Evolutionary conservation across 1,284 basidiomycete genomes (phyloP), one percentile per base, ranked within the genome.

Genomic region (Ustilago loliicola): DNA sequence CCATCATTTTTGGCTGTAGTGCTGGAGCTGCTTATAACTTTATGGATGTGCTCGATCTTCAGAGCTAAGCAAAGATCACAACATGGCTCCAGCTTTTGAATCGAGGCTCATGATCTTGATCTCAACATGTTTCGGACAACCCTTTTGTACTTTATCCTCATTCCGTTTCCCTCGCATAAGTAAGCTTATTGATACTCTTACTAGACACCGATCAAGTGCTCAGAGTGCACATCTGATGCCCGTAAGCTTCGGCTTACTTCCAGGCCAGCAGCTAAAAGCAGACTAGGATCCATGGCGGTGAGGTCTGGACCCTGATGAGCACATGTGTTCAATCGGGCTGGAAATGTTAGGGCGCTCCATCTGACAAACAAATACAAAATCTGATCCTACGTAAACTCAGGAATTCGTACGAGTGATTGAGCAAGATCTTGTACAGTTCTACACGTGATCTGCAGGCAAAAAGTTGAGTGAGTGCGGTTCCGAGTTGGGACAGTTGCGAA

Each of bases 1-100:
- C 48, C 60, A 72, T 45, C 47, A n/a, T 29, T 11, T 38, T 25
- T 32, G 21, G 42, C 29, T 29, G 54, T 55, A 45, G 40, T 27
- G 30, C 56, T 45, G 47, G 34, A 56, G 67, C 61, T 32, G 50
- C 29, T 45, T n/a, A n/a, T 45, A 17, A 45, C n/a, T 8, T n/a
- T 45, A 6, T 45, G 42, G 10, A 1, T 45, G 42, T 45, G 42
- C 21, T 45, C 21, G 42, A 21, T 5, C n/a, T 21, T 45, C 42
- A 21, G 21, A 17, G 11, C 7, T 17, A 23, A 13, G 38, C 38
- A 40, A 19, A 19, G 38, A 15, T 13, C 17, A 19, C 5, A 13
- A 40, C 17, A 19, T 40, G 17, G 17, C 2, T 34, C 11, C 17
- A 9, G 17, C 19, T 2, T 40, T 15, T 40, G 38, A 19, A 17